phyloP scores from a whole-genome alignment of 2,329 filamentous ascomycete genomes.

The Penicillium occitanis region DNA sequence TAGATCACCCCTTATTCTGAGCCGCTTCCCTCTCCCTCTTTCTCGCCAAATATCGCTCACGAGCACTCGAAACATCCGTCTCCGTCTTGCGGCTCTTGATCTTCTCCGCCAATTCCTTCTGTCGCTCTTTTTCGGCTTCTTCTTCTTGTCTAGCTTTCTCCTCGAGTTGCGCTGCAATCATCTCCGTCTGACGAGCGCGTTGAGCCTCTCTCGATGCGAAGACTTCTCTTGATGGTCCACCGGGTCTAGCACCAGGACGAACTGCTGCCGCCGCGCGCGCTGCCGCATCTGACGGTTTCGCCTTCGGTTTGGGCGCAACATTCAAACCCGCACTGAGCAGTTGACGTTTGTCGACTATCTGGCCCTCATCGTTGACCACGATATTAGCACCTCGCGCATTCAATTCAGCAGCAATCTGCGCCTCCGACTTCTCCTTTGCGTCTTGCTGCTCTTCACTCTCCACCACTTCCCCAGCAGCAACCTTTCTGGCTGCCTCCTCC shows the following conservation, averaged over 20 bases:
- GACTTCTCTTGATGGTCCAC: conserved; percentile 30
- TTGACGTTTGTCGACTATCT: conserved; percentile 64
- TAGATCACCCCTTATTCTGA: conserved; percentile 5
- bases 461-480: conserved; percentile 35
- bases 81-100: conserved; percentile 60
- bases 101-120: conserved; percentile 54
- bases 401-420: conserved; percentile 57
- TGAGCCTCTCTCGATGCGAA: conserved; percentile 45
- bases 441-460: conserved; percentile 26
- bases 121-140: conserved; percentile 58
- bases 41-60: conserved; percentile 61
- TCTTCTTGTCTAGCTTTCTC: conserved; percentile 55
- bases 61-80: conserved; percentile 59
- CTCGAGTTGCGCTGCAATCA: conserved; percentile 61
- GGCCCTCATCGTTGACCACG: conserved; percentile 62
- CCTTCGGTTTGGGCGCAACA: conserved; percentile 56
- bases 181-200: conserved; percentile 58
- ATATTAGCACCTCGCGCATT: conserved; percentile 54
- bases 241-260: conserved; percentile 22
- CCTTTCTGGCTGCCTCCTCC: conserved; percentile 42
- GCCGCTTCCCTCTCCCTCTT: conserved; percentile 52
- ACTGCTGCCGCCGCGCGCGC: conserved; percentile 23
- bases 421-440: conserved; percentile 49
- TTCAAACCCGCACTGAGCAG: conserved; percentile 63
- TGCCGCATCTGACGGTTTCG: conserved; percentile 18